Conservation (phyloP, 306 rosid genomes). For the Mimosa bimucronata region DNA sequence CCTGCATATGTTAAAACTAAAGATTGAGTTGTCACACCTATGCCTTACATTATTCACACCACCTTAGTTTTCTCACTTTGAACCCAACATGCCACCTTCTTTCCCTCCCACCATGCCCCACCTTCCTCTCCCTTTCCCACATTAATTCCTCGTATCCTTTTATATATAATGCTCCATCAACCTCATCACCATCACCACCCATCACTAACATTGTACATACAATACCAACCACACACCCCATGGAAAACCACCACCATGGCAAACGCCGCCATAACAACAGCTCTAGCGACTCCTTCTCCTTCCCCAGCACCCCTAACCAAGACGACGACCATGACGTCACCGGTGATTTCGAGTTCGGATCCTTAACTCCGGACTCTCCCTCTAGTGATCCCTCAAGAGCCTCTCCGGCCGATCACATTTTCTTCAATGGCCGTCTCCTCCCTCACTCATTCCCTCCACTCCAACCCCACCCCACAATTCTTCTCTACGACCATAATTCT, state of each 20-base stretch:
- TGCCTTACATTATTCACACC: conserved; percentile 24
- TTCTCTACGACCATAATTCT: conserved; percentile 21
- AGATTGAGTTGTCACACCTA: conserved; percentile 14
- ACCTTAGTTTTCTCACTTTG: not conserved
- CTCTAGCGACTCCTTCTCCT: conserved; percentile 68
- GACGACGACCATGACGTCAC: conserved; percentile 27
- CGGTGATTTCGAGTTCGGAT: conserved; percentile 65
- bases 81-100: conserved; percentile 6
- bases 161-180: not conserved
- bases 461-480: conserved; percentile 24
- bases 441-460: conserved; percentile 75
- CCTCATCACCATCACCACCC: not conserved
- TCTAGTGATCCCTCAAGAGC: conserved; percentile 52
- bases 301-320: conserved; percentile 65
- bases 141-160: not conserved
- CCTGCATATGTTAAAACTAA: conserved; percentile 3
- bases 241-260: conserved; percentile 34
- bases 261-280: conserved; percentile 26
- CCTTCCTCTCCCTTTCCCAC: not conserved
- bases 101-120: conserved; percentile 8
- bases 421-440: conserved; percentile 80
- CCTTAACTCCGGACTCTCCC: conserved; percentile 70
- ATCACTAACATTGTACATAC: not conserved
- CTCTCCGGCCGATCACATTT: conserved; percentile 87
- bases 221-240: conserved; percentile 29